Evolutionary conservation across 2,329 filamentous ascomycete species (phyloP).

Genomic region (Stylonectria norvegica): DNA sequence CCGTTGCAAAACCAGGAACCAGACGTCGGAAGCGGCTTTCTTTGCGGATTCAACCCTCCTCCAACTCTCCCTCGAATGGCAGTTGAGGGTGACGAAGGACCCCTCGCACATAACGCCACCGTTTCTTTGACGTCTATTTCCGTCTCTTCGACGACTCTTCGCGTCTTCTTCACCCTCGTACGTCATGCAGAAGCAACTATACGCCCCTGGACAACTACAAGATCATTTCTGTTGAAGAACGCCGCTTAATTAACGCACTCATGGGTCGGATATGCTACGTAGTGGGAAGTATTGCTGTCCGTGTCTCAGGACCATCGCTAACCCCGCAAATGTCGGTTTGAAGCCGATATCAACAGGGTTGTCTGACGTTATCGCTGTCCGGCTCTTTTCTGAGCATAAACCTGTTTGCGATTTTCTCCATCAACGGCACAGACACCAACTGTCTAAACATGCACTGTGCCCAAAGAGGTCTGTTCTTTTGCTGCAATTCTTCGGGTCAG

Average conservation of each 20-base stretch:
- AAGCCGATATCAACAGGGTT: slow-evolving; percentile 5
- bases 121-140: no score
- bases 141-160: no score
- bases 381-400: no score
- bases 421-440: no score
- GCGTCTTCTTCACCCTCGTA: background rate
- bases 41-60: background rate
- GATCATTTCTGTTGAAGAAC: slow-evolving; percentile 7
- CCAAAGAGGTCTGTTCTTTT: no score
- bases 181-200: slow-evolving; percentile 29
- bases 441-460: no score
- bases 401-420: background rate
- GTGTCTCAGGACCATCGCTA: slow-evolving; percentile 4
- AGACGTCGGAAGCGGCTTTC: background rate
- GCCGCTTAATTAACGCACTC: slow-evolving; percentile 9
- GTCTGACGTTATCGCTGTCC: slow-evolving; percentile 4
- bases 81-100: background rate
- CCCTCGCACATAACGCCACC: no score
- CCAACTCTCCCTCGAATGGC: background rate
- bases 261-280: slow-evolving; percentile 2
- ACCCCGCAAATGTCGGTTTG: no score
- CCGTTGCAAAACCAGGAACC: no score
- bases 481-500: no score
- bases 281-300: slow-evolving; percentile 1
- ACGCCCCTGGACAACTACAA: slow-evolving; percentile 30